These are phyloP conservation scores for Boletus sp. DNA, from an alignment of 768 basidiomycete genomes.

Conservation along the genomic window DNA sequence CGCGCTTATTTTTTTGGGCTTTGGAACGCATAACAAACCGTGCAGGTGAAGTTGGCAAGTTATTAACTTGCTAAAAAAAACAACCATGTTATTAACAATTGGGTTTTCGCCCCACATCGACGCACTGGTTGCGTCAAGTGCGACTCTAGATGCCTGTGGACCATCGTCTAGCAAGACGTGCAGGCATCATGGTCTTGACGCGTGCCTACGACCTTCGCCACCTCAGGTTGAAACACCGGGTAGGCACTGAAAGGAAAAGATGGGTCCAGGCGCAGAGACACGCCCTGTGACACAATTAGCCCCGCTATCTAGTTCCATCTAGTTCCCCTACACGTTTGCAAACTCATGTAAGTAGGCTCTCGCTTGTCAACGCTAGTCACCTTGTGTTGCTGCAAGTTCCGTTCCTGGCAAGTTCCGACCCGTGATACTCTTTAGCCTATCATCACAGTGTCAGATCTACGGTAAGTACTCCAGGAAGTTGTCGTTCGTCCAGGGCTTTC, in stretches of 20 bases:
- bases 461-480: no score
- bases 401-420: slow-evolving; percentile 9
- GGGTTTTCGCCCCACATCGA: slow-evolving; percentile 30
- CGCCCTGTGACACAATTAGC: not conserved
- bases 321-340: not conserved
- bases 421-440: not conserved
- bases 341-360: not conserved
- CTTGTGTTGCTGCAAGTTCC: not conserved
- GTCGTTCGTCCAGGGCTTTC: no score
- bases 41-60: no score
- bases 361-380: not conserved
- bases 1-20: no score
- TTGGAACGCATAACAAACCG: no score
- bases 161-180: slow-evolving; percentile 38
- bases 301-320: not conserved
- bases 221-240: slow-evolving; percentile 62
- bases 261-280: slow-evolving; percentile 44
- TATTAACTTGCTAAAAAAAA: no score
- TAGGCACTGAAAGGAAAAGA: slow-evolving; percentile 57
- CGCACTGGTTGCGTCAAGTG: slow-evolving; percentile 20
- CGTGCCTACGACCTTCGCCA: slow-evolving; percentile 90
- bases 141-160: not conserved
- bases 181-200: slow-evolving; percentile 69
- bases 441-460: no score
- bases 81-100: no score